Conservation (phyloP, 148 eudicot species). For the Rhododendron williamsianum region DNA sequence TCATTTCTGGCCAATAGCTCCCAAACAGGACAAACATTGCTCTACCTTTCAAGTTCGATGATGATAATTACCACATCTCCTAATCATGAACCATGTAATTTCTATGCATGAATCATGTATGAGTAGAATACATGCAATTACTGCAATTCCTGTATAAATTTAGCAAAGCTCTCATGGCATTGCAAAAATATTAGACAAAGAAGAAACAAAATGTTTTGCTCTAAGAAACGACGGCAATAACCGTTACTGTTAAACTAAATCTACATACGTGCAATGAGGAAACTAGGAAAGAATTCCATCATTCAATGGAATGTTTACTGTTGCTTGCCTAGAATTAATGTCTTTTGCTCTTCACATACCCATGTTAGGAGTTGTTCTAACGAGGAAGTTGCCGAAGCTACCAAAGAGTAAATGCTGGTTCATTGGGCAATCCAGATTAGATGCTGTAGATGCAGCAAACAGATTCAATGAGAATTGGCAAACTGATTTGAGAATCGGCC, state of each 20-base stretch:
- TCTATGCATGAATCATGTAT: neutral
- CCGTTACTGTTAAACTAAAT: neutral
- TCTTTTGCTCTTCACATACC: neutral
- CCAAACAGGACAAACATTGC: neutral
- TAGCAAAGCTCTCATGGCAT: neutral
- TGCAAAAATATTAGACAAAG: neutral
- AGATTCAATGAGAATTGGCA: conserved; percentile 63
- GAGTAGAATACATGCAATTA: neutral
- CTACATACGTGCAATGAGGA: neutral
- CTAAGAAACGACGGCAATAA: neutral
- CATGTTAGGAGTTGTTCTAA: conserved; percentile 44
- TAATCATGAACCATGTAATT: neutral
- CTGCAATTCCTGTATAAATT: neutral
- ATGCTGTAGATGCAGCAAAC: conserved; percentile 42
- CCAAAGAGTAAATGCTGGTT: conserved; percentile 75
- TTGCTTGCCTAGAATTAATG: neutral
- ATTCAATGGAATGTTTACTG: neutral
- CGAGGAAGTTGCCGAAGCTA: conserved; percentile 47
- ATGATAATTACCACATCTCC: neutral
- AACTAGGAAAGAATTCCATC: neutral
- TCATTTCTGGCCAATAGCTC: neutral
- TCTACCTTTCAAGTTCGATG: neutral
- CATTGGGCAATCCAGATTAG: conserved; percentile 42
- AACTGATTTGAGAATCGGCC: conserved; percentile 60
- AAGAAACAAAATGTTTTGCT: neutral